Base-by-base conservation (phyloP, 805 yeast species). In the Metschnikowia aberdeeniae region DNA sequence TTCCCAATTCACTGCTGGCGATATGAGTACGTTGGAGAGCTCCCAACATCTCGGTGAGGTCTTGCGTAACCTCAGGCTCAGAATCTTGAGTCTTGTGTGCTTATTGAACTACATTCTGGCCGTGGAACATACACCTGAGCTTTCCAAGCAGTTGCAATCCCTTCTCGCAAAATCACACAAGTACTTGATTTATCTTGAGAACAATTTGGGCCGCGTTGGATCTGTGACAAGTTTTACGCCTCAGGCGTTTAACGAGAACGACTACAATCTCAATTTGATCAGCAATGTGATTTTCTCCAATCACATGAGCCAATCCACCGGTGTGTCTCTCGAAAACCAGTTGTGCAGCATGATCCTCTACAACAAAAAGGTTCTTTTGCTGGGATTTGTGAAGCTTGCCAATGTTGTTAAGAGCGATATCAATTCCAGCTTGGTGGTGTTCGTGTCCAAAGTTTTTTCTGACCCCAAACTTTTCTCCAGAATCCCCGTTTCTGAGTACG, bases 361-460 rank as follows among this genome's bases (percentile, higher is more conserved):
- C 52, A 53, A 65, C 36, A 71, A 71, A 48, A 68, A 65, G 51
- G 45, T 68, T n/a, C 52, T 70, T 27, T 51, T 72, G 27, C 67
- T 62, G 40, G 62, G 70, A 44, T 69, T 67, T 36, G 49, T 61
- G 17, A 66, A 60, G 42, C 58, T 71, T 29, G 65, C 69, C 0
- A 49, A 57, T 3, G 46, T 61, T 9, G 50, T 64, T 40, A 69
- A 68, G 46, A 63, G 63, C 35, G 76, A 72, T 46, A 60, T 71
- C 34, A 71, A 66, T 49, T 69, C 76, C 3, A 66, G 68, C 41
- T 62, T 70, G 64, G 68, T 71, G 32, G 63, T 72, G 2, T 68
- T 68, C 41, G 54, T 71, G 37, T 52, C 68, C 31, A 70, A 58
- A 46, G 55, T 68, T 2, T 68, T 72, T 43, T 61, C 70, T 39